Conservation (phyloP, 2,329 filamentous ascomycete species). For the Botryotinia calthae region DNA sequence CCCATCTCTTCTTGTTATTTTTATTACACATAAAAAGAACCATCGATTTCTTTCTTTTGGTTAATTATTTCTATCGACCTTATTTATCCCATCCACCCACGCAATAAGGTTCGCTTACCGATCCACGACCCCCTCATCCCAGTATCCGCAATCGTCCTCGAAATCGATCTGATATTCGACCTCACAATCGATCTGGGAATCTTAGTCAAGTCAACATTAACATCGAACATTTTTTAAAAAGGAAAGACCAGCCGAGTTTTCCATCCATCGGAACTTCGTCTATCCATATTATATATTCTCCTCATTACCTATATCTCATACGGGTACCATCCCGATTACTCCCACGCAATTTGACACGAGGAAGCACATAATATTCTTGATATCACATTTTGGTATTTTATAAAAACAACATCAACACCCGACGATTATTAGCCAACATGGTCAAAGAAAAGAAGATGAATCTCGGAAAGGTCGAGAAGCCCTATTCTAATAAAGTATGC, state of each 20-base stretch:
- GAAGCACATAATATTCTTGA: not conserved
- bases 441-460: not conserved
- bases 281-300: not conserved
- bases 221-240: not conserved
- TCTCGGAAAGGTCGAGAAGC: not conserved
- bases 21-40: not conserved
- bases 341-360: not conserved
- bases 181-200: not conserved
- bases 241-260: not conserved
- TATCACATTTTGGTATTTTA: not conserved
- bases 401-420: not conserved
- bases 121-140: conserved; percentile 7
- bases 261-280: not conserved
- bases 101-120: not conserved
- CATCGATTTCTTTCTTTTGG: not conserved
- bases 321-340: not conserved
- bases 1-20: not conserved
- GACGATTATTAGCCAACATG: not conserved
- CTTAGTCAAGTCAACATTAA: not conserved
- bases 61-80: not conserved
- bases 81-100: not conserved
- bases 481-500: not conserved
- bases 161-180: not conserved
- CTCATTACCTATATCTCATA: not conserved
- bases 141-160: not conserved